Conservation (phyloP, 805 yeast species). For the Saccharomyces eubayanus region DNA sequence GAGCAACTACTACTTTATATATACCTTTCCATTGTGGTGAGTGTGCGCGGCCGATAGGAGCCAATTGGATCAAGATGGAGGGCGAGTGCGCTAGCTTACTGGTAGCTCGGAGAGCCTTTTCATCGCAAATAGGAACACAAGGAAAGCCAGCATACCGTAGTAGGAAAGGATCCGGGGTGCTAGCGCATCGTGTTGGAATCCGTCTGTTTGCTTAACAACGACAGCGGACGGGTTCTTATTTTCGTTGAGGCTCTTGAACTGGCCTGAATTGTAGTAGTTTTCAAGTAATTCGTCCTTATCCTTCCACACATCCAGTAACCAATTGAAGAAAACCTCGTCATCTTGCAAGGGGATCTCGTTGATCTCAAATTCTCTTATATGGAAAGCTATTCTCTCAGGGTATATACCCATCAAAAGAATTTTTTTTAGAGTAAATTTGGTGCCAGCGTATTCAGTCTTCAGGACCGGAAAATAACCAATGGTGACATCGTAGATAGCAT, state of each 20-base stretch:
- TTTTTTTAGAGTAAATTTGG: constrained; percentile 51
- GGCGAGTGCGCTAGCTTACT: background rate
- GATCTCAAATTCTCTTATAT: constrained; percentile 50
- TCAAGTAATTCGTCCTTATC: constrained; percentile 66
- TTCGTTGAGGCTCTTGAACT: constrained; percentile 30
- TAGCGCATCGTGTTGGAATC: background rate
- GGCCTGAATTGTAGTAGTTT: constrained; percentile 45
- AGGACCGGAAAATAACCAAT: constrained; percentile 66
- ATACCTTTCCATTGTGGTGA: background rate
- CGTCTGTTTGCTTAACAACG: background rate
- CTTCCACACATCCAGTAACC: constrained; percentile 66
- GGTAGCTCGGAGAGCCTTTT: background rate
- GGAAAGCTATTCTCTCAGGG: constrained; percentile 54
- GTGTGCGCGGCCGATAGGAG: background rate
- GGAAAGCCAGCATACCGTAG: background rate
- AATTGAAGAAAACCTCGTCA: constrained; percentile 53
- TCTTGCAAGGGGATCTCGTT: constrained; percentile 51
- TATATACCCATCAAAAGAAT: constrained; percentile 60
- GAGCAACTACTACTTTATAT: background rate
- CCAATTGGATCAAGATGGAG: background rate
- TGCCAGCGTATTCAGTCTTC: constrained; percentile 63
- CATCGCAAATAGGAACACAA: background rate
- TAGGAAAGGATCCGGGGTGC: background rate
- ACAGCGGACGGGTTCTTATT: background rate
- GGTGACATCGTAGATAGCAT: constrained; percentile 67